phyloP scores from a whole-genome alignment of 192 early-diverging fungal genomes.

The Endogone sp. region DNA sequence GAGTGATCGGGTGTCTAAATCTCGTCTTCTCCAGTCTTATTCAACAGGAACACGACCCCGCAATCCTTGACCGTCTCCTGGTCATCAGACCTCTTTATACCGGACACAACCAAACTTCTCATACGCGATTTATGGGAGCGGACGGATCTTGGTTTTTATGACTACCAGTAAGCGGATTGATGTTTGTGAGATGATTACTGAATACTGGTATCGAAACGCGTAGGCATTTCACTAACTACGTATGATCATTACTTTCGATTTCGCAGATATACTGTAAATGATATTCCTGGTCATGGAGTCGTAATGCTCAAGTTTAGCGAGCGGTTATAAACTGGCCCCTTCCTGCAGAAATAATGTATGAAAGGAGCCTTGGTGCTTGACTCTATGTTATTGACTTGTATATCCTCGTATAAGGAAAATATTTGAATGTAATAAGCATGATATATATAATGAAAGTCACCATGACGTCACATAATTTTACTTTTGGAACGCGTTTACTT shows the following conservation, averaged over 20 bases:
- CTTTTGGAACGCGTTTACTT: no score
- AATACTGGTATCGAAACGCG: no score
- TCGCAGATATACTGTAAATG: neutral
- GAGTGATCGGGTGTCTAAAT: no score
- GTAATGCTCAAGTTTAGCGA: neutral
- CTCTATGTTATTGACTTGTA: no score
- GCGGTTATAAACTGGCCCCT: neutral
- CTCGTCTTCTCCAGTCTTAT: neutral
- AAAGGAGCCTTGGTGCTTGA: no score
- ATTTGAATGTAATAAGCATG: no score
- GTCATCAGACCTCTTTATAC: neutral
- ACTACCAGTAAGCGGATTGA: no score
- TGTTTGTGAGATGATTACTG: no score
- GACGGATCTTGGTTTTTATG: neutral
- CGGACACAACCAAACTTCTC: neutral
- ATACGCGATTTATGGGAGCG: neutral
- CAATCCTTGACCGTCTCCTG: neutral
- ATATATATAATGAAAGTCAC: neutral
- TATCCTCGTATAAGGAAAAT: no score
- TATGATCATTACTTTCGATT: no score
- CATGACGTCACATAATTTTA: neutral
- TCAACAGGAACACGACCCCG: neutral
- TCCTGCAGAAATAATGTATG: no score
- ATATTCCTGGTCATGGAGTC: neutral
- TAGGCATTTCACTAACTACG: no score